Percentiles rank a stretch among this genome's conserved stretches.
Evolutionary conservation across 2,329 filamentous ascomycete species (phyloP).

Genomic region (Chlorencoelia australis): DNA sequence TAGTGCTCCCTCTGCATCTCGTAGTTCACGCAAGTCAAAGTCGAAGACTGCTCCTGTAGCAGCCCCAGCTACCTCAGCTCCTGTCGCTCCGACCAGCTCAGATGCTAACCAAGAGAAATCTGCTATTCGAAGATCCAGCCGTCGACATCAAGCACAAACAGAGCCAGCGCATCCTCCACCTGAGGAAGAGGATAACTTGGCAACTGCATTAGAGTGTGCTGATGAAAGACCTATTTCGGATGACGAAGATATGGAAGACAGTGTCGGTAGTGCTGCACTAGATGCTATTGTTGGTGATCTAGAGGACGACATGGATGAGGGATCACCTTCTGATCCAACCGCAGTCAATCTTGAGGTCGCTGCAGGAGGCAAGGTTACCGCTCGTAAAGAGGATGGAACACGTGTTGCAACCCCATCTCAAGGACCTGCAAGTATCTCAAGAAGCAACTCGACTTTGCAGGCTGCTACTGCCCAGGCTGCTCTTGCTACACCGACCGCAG

Average conservation of each 20-base stretch:
- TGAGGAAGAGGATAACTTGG: slow-evolving; percentile 49
- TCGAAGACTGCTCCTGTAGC: slow-evolving; percentile 35
- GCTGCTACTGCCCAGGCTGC: slow-evolving; percentile 26
- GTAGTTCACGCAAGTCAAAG: slow-evolving; percentile 29
- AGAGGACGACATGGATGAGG: slow-evolving; percentile 71
- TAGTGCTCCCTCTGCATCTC: slow-evolving; percentile 29
- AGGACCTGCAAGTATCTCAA: slow-evolving; percentile 35
- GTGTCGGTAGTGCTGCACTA: slow-evolving; percentile 49
- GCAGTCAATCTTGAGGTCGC: slow-evolving; percentile 89
- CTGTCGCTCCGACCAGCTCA: slow-evolving; percentile 31
- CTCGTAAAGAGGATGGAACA: slow-evolving; percentile 85
- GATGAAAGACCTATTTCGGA: slow-evolving; percentile 80
- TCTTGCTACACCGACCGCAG: slow-evolving; percentile 34
- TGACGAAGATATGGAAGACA: slow-evolving; percentile 57
- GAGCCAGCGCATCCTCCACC: slow-evolving; percentile 43
- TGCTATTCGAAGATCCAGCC: slow-evolving; percentile 50
- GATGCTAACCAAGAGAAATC: slow-evolving; percentile 47
- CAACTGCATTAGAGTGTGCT: slow-evolving; percentile 77
- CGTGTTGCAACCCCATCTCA: slow-evolving; percentile 74
- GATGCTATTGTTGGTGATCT: slow-evolving; percentile 87
- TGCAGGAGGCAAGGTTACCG: slow-evolving; percentile 77
- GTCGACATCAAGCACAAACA: slow-evolving; percentile 45
- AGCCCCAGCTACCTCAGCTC: slow-evolving; percentile 33
- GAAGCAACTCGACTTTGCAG: slow-evolving; percentile 32
- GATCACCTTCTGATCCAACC: slow-evolving; percentile 66